phyloP scores from a whole-genome alignment of 1,139 yeast species.

The Hemisphaericaspora xylanilytica region DNA sequence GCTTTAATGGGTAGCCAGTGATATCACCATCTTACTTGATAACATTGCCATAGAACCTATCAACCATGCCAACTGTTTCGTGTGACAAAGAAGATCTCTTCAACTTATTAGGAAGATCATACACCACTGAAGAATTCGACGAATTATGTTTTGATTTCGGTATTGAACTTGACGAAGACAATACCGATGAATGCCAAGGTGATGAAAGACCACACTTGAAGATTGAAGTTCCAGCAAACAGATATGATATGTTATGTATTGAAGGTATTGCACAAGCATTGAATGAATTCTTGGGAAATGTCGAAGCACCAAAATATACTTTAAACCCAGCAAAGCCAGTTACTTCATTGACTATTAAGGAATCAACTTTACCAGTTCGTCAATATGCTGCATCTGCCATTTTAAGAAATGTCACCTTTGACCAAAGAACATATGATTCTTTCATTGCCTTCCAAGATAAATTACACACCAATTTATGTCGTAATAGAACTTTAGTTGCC shows the following conservation, averaged over 20 bases:
- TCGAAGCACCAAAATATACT: slow-evolving; percentile 62
- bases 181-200: slow-evolving; percentile 72
- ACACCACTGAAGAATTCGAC: slow-evolving; percentile 91
- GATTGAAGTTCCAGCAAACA: slow-evolving; percentile 96
- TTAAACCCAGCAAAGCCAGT: slow-evolving; percentile 61
- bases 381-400: slow-evolving; percentile 96
- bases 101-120: slow-evolving; percentile 72
- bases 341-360: slow-evolving; percentile 67
- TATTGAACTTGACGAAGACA: slow-evolving; percentile 94
- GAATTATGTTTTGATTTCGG: slow-evolving; percentile 98
- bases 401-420: slow-evolving; percentile 77
- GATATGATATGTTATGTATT: slow-evolving; percentile 96
- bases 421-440: slow-evolving; percentile 83
- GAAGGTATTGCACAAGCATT: slow-evolving; percentile 97
- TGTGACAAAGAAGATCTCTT: slow-evolving; percentile 93
- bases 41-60: slow-evolving; percentile 6
- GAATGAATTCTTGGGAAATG: slow-evolving; percentile 80
- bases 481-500: slow-evolving; percentile 95
- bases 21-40: not conserved
- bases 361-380: slow-evolving; percentile 70
- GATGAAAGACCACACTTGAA: slow-evolving; percentile 94
- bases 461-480: slow-evolving; percentile 90
- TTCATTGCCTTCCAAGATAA: slow-evolving; percentile 96
- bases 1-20: not conserved
- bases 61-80: slow-evolving; percentile 86